phyloP scores from a whole-genome alignment of 257 asterid genomes.

The Przewalskia tangutica region DNA sequence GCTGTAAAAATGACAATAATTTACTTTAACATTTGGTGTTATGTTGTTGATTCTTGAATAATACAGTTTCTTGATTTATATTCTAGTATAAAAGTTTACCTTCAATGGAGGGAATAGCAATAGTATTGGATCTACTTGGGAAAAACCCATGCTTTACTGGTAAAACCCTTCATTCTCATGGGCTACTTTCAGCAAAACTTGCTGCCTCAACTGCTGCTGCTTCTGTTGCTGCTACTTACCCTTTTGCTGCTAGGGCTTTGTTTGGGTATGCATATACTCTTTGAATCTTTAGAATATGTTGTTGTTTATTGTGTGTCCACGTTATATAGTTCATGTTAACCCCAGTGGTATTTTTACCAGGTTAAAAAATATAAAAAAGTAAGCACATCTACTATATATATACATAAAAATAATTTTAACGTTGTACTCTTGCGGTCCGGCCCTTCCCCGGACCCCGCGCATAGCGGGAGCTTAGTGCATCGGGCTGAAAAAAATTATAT shows the following conservation, averaged over 20 bases:
- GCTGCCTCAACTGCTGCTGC: conserved; percentile 40
- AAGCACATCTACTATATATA: too few species aligned
- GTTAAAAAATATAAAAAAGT: too few species aligned
- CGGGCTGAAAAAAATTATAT: too few species aligned
- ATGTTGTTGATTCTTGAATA: conserved; percentile 3
- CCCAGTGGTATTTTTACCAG: too few species aligned
- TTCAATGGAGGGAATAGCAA: conserved; percentile 49
- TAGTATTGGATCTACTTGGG: conserved; percentile 47
- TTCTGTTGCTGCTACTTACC: conserved; percentile 35
- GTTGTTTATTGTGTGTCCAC: not conserved
- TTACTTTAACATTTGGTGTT: not conserved
- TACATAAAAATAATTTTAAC: too few species aligned
- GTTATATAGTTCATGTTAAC: too few species aligned
- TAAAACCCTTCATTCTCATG: conserved; percentile 34
- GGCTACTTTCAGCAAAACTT: conserved; percentile 30
- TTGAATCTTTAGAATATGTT: not conserved
- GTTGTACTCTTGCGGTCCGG: too few species aligned
- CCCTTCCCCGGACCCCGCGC: too few species aligned
- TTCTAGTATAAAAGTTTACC: not conserved
- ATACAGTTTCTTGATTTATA: not conserved
- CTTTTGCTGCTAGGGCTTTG: conserved; percentile 49
- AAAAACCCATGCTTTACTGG: conserved; percentile 37
- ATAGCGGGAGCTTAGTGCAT: too few species aligned
- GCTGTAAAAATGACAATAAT: too few species aligned
- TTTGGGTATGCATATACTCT: conserved; percentile 27